These are phyloP conservation scores for Sporothrix protearum DNA, from an alignment of 2,329 filamentous ascomycete species.

Conservation along the genomic window DNA sequence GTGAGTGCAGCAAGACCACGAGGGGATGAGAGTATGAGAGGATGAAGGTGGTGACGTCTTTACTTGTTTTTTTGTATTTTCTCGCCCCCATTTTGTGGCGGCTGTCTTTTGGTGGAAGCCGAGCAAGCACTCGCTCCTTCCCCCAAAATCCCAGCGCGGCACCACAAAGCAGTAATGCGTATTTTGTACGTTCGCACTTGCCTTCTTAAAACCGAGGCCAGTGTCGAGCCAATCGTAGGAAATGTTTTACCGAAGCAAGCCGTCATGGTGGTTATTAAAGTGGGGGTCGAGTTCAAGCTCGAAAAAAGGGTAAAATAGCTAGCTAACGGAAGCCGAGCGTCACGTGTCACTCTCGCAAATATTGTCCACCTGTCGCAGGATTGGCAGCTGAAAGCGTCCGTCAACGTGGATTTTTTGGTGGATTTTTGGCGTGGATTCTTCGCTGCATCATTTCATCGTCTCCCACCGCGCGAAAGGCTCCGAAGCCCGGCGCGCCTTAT, in stretches of 20 bases:
- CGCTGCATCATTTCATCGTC: neutral
- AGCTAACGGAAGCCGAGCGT: neutral
- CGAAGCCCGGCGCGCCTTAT: neutral
- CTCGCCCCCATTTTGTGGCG: neutral
- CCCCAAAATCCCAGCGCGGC: neutral
- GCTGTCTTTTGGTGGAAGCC: neutral
- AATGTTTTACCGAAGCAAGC: constrained; percentile 26
- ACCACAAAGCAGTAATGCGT: too few species aligned
- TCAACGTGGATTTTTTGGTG: neutral
- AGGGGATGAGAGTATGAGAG: neutral
- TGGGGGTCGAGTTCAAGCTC: neutral
- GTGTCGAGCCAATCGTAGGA: constrained; percentile 24
- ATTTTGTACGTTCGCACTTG: neutral
- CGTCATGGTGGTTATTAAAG: too few species aligned
- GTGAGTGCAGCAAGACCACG: neutral
- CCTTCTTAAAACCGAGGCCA: constrained; percentile 16
- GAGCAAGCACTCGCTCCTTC: neutral
- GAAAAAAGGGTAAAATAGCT: neutral
- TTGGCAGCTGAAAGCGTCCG: constrained; percentile 8
- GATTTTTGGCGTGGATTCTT: too few species aligned
- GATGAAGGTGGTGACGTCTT: constrained; percentile 14
- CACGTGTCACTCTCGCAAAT: neutral
- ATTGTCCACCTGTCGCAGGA: neutral
- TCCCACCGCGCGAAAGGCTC: neutral
- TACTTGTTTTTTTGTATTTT: constrained; percentile 2